phyloP scores from a whole-genome alignment of 805 yeast genomes.

The Wickerhamiella sergipiensis region DNA sequence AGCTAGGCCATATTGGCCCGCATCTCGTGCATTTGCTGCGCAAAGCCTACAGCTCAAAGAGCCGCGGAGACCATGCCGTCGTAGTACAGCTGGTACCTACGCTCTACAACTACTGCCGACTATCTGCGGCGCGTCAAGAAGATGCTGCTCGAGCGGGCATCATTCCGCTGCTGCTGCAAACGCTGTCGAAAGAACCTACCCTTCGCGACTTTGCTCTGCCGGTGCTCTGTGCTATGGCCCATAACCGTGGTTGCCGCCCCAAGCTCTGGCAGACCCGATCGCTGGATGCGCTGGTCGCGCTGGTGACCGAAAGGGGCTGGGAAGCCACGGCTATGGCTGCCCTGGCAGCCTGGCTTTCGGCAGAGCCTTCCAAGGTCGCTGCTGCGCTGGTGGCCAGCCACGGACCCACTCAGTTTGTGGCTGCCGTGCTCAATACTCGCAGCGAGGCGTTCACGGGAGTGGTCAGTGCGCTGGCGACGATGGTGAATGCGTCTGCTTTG shows the following conservation, averaged over 20 bases:
- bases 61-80: conserved; percentile 22
- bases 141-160: conserved; percentile 36
- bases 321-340: conserved; percentile 43
- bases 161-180: conserved; percentile 31
- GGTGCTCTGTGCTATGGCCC: conserved; percentile 38
- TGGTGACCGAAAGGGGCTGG: conserved; percentile 42
- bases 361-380: conserved; percentile 16
- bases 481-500: conserved; percentile 9
- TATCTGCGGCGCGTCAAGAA: conserved; percentile 32
- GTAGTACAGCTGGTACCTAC: conserved; percentile 35
- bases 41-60: conserved; percentile 11
- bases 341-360: conserved; percentile 26
- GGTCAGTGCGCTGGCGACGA: conserved; percentile 8
- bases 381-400: conserved; percentile 1
- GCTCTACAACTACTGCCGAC: conserved; percentile 38
- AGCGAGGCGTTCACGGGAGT: conserved; percentile 9
- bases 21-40: conserved; percentile 27
- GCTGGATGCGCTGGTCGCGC: conserved; percentile 26
- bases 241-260: conserved; percentile 31
- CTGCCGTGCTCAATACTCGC: conserved; percentile 3
- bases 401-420: conserved; percentile 2
- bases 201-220: conserved; percentile 42
- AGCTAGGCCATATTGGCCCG: conserved; percentile 30
- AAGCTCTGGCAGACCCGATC: conserved; percentile 29
- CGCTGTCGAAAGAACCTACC: conserved; percentile 30